Evolutionary conservation across 2,329 filamentous ascomycete species (phyloP).

Genomic region (Pseudogymnoascus sp.): DNA sequence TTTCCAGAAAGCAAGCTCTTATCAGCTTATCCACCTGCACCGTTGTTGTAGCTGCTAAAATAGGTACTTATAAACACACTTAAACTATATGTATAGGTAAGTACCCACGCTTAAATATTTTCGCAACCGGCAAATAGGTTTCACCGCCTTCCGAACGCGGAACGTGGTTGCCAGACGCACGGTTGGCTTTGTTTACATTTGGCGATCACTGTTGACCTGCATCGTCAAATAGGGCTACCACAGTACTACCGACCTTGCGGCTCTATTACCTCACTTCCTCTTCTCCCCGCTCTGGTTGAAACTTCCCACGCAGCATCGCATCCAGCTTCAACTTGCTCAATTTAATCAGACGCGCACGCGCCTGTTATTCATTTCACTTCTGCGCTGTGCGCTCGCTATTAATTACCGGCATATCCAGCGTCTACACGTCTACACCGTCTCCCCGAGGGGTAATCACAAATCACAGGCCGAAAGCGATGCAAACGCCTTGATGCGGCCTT

Average conservation of each 20-base stretch:
- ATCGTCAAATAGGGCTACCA: conserved; percentile 6
- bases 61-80: background rate
- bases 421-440: conserved; percentile 8
- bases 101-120: background rate
- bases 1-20: background rate
- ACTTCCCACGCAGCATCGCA: background rate
- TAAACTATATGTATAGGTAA: background rate
- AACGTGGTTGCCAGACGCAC: conserved; percentile 5
- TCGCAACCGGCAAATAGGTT: background rate
- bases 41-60: background rate
- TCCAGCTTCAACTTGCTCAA: background rate
- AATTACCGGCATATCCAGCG: background rate
- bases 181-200: conserved; percentile 6
- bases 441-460: conserved; percentile 1
- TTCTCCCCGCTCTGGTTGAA: background rate
- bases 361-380: background rate
- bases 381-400: conserved; percentile 10
- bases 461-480: background rate
- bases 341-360: background rate
- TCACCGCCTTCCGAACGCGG: conserved; percentile 4
- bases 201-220: conserved; percentile 7
- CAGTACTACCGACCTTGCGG: background rate
- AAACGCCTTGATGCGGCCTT: conserved; percentile 17
- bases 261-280: background rate
- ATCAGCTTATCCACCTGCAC: background rate